Conservation (phyloP, 108 stramenopile species). For the Ochromonas danica region DNA sequence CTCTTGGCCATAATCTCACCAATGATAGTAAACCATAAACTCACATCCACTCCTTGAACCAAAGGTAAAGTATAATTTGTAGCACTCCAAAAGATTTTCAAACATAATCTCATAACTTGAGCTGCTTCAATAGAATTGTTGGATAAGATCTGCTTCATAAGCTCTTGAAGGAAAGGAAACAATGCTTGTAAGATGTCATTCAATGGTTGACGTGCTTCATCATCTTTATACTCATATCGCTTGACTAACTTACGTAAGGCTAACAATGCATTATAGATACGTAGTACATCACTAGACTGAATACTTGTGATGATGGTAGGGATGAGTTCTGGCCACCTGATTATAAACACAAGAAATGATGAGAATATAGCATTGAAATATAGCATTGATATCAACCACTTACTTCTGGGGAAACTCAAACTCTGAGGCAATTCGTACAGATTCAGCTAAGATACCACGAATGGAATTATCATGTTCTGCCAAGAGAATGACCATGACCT, state of each 20-base stretch:
- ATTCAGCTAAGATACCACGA: constrained; percentile 25
- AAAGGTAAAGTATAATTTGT: constrained; percentile 88
- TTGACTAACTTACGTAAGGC: constrained; percentile 30
- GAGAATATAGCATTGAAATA: background rate
- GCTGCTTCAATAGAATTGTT: constrained; percentile 28
- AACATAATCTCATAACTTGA: constrained; percentile 77
- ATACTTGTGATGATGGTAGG: background rate
- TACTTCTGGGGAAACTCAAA: constrained; percentile 28
- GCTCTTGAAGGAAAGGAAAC: constrained; percentile 3
- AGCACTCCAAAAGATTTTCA: constrained; percentile 94
- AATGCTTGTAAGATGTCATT: background rate
- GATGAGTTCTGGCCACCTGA: constrained; percentile 9
- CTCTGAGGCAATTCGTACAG: background rate
- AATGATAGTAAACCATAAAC: constrained; percentile 82
- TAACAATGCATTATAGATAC: constrained; percentile 1
- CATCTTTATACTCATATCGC: constrained; percentile 18
- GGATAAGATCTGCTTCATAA: constrained; percentile 20
- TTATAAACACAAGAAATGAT: background rate
- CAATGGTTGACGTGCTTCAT: background rate
- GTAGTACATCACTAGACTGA: constrained; percentile 5
- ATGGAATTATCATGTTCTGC: constrained; percentile 18
- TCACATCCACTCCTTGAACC: constrained; percentile 47
- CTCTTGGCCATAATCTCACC: constrained; percentile 62
- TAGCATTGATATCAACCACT: constrained; percentile 1
- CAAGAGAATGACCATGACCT: background rate